These are phyloP conservation scores for Alnus rubra DNA, from an alignment of 306 rosid species.

Conservation along the genomic window DNA sequence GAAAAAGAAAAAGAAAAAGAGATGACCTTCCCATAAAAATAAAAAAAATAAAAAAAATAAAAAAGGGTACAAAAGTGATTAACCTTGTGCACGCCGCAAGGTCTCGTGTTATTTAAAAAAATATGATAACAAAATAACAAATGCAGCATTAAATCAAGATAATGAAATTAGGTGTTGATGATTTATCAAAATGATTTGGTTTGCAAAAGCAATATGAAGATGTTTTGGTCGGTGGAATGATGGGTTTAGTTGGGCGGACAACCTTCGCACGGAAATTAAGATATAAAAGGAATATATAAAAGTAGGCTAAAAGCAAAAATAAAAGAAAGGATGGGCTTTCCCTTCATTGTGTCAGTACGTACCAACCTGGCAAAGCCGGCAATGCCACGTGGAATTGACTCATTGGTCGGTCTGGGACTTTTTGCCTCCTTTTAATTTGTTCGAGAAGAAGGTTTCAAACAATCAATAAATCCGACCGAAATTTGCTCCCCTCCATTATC, in stretches of 20 bases:
- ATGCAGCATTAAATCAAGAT: too few species aligned
- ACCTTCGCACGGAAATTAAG: neutral
- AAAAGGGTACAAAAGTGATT: too few species aligned
- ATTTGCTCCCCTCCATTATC: conserved; percentile 80
- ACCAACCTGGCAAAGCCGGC: conserved; percentile 14
- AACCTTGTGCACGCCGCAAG: too few species aligned
- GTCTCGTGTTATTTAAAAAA: too few species aligned
- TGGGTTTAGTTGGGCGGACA: neutral
- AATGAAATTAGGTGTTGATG: too few species aligned
- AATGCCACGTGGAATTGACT: conserved; percentile 25
- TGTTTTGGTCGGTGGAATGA: conserved; percentile 11
- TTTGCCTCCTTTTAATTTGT: neutral
- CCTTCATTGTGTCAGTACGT: neutral
- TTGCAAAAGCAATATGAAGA: neutral
- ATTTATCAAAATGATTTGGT: too few species aligned
- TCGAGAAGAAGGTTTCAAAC: conserved; percentile 39
- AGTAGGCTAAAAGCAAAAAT: neutral
- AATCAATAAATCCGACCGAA: conserved; percentile 53
- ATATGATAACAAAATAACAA: too few species aligned
- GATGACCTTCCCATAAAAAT: too few species aligned
- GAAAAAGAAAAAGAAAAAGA: too few species aligned
- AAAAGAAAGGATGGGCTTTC: conserved; percentile 2
- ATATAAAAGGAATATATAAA: neutral
- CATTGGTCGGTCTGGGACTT: conserved; percentile 9
- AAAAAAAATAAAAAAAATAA: too few species aligned